phyloP scores from a whole-genome alignment of 441 rosid species.

The Arabidopsis lyrata region DNA sequence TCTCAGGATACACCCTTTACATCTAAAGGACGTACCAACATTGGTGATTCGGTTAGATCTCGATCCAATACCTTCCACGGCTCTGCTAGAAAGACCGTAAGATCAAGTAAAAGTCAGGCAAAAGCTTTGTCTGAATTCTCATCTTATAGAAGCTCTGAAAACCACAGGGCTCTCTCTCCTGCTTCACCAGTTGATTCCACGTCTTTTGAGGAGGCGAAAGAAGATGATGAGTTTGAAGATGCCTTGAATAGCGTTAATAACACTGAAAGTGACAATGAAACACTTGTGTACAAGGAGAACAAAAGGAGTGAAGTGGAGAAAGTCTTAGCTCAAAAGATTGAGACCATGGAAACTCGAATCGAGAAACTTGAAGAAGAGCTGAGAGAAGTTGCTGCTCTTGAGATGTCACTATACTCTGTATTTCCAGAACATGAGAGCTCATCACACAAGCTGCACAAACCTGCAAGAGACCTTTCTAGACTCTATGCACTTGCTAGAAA shows the following conservation, averaged over 20 bases:
- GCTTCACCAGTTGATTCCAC: constrained; percentile 54
- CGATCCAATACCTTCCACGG: constrained; percentile 47
- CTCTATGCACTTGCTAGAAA: constrained; percentile 83
- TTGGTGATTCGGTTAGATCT: constrained; percentile 48
- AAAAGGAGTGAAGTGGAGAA: constrained; percentile 53
- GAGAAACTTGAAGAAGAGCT: constrained; percentile 83
- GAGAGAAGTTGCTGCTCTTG: constrained; percentile 90
- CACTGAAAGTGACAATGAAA: constrained; percentile 65
- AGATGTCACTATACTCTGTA: constrained; percentile 83
- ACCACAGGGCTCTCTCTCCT: constrained; percentile 48
- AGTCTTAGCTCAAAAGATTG: constrained; percentile 57
- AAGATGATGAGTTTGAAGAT: constrained; percentile 63
- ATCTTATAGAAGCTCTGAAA: constrained; percentile 49
- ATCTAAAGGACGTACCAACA: constrained; percentile 46
- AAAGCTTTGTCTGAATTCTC: constrained; percentile 45
- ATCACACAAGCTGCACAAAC: constrained; percentile 75
- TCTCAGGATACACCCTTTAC: constrained; percentile 51
- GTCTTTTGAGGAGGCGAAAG: constrained; percentile 58
- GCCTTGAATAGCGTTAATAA: constrained; percentile 57
- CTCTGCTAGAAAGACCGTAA: constrained; percentile 52
- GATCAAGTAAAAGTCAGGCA: constrained; percentile 51
- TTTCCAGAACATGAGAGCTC: constrained; percentile 89
- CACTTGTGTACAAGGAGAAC: constrained; percentile 60
- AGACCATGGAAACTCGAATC: constrained; percentile 69
- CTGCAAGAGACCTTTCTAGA: constrained; percentile 85